Base-by-base conservation (phyloP, 164 flowering plant genomes). In the Echeveria elegans region DNA sequence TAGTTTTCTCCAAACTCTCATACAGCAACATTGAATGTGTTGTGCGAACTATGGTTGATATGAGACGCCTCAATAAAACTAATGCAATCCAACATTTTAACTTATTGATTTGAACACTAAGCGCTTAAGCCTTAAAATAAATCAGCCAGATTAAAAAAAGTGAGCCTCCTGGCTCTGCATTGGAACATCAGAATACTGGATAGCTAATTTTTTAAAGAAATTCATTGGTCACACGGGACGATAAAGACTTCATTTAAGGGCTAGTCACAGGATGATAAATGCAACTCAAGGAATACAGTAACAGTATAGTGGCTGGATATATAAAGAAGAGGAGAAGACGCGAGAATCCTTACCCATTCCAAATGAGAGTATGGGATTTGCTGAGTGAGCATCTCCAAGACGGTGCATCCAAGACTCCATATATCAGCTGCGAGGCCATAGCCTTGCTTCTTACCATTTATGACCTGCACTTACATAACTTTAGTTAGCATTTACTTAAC, bases 391-490 rank as follows among this genome's bases (percentile, higher is more conserved):
- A 94, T 89, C 85, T 94, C 99, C 71, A 94, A 76, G 26, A 94
- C 96, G 14, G 96, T 88, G 85, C 99, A 94, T 29, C 99, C 99
- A 75, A 91, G 92, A 72, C 99, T 94, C 99, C 97, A 94, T 70
- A 94, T 91, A 76, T 94, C 99, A 73, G 97, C 99, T 64, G 92
- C 73, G 69, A 82, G 90, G 59, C 96, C 96, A 81, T 91, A 94
- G 2, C 97, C 94, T 24, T 70, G 78, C 66, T 76, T 79, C 72
- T 79, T 83, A 37, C 71, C 48, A 61, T 85, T 85, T 31, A 94
- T 88, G 67, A 94, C 96, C 99, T 91, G 81, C 64, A 81, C 65
- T 47, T 47, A 19, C 52, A 47, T 3, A 16, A 47, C 52, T 47
- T 47, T 23, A 47, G 19, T 47, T 19, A 47, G 52, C 34, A 19